Percentiles rank a stretch among this genome's conserved stretches.
Conservation (phyloP, 257 asterid genomes). For the Sherardia arvensis region DNA sequence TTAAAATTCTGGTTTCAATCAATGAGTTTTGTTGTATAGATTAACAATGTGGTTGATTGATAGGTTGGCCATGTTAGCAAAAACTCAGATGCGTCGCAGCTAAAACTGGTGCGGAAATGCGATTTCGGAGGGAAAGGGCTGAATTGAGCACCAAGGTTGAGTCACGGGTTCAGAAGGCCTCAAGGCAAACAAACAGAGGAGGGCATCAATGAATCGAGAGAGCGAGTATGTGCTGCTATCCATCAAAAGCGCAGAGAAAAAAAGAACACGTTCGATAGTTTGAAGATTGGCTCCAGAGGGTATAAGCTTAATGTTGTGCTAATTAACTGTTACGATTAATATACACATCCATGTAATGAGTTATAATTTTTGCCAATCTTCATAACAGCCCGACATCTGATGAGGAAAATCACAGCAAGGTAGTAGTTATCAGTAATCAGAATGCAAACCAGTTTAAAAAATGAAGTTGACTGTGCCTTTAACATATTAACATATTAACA, state of each 20-base stretch:
- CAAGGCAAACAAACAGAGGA: slow-evolving; percentile 66
- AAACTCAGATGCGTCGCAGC: slow-evolving; percentile 88
- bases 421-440: too few species aligned
- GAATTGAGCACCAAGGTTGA: slow-evolving; percentile 83
- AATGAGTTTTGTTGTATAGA: background rate
- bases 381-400: too few species aligned
- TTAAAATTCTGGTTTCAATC: background rate
- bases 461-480: too few species aligned
- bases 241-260: slow-evolving; percentile 91
- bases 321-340: background rate
- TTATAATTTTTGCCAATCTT: background rate
- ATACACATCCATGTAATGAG: background rate
- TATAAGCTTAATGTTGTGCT: slow-evolving; percentile 15
- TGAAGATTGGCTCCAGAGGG: slow-evolving; percentile 78
- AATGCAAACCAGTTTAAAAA: too few species aligned
- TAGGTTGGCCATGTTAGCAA: slow-evolving; percentile 72
- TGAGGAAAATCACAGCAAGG: too few species aligned
- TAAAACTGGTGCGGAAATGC: slow-evolving; percentile 67
- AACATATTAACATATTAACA: too few species aligned
- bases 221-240: slow-evolving; percentile 74
- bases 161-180: slow-evolving; percentile 78
- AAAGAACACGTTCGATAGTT: slow-evolving; percentile 59
- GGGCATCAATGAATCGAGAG: slow-evolving; percentile 75
- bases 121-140: slow-evolving; percentile 58
- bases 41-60: background rate